Base-by-base conservation (phyloP, 306 rosid species). In the Pueraria montana region DNA sequence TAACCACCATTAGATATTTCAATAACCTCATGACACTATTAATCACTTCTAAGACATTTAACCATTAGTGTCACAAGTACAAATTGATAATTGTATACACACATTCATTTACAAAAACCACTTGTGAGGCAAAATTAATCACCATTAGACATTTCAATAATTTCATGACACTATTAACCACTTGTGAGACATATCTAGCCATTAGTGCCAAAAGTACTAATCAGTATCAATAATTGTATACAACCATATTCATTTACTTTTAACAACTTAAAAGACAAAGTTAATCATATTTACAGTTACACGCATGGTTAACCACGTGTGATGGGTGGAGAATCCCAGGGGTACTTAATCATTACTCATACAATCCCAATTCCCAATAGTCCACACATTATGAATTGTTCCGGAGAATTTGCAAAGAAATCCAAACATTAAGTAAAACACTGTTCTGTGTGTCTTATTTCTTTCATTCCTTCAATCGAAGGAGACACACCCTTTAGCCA, bases 291-390 rank as follows among this genome's bases (percentile, higher is more conserved):
- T 52, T 18, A 52, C 4, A 50, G 21, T 2, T n/a, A n/a, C 24
- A 52, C 24, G 1, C 10, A 6, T 6, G 9, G 9, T 50, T 50
- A 50, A 50, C 21, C 11, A 17, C 23, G 2, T 6, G 58, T n/a
- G 23, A 52, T 52, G 21, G 61, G 12, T n/a, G 55, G 11, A 18
- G 24, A 48, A 48, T 52, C 59, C 8, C 24, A 2, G 11, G 3
- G 12, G 12, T 8, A 18, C 4, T n/a, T 17, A 50, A 5, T 50
- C 24, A 53, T 53, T 53, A 53, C 61, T 21, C 12, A 36, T 61
- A 75, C 58, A 23, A 62, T 30, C 42, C 42, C 17, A 13, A 62
- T 26, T 62, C 30, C 76, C 58, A 72, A 43, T 49, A 85, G 59
- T 62, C 11, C 49, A 49, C 18, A 14, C 53, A 59, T 43, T 59